Base-by-base conservation (phyloP, 202 grass and related monocot species). In the Musa balbisiana region DNA sequence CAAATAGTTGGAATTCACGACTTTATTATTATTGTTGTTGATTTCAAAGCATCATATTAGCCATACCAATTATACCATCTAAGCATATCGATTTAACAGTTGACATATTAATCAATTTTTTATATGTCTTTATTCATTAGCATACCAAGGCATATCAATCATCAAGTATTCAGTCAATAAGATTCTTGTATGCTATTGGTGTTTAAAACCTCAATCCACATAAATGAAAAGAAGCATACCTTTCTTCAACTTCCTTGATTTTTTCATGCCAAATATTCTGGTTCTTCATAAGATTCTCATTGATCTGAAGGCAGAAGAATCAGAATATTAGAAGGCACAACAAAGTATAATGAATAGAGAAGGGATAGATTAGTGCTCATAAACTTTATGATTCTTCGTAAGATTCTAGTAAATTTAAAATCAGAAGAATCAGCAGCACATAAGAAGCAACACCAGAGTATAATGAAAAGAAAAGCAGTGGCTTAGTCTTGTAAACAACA, bases 221-320 rank as follows among this genome's bases (percentile, higher is more conserved):
- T 49, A 52, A 77, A 66, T 16, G 22, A 50, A 65, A 83, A 23
- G 64, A 22, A 82, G 55, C 53, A 69, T 89, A 98, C 94, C 88
- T 91, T 72, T 91, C 86, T 87, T 98, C 88, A 74, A 92, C 84
- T 85, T 87, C 87, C 69, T 87, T 86, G 25, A 94, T 82, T n/a
- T 84, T 98, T 80, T 84, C 83, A 29, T 80, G 83, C 94, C 88
- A 89, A 75, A 91, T 75, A 69, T 93, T 90, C 80, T 97, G 94
- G 71, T 76, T 89, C 75, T 80, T 91, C 9, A 79, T 87, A 54
- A 97, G 87, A 70, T 91, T 84, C 49, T 86, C 85, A 59, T 98
- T 98, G 74, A 82, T 86, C 94, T 98, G 62, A 55, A 82, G 53
- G 67, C 62, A 73, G 52, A 71, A 83, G 51, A 72, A 52, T 11